Conservation (phyloP, 768 basidiomycete genomes). For the Lactarius tabidus region DNA sequence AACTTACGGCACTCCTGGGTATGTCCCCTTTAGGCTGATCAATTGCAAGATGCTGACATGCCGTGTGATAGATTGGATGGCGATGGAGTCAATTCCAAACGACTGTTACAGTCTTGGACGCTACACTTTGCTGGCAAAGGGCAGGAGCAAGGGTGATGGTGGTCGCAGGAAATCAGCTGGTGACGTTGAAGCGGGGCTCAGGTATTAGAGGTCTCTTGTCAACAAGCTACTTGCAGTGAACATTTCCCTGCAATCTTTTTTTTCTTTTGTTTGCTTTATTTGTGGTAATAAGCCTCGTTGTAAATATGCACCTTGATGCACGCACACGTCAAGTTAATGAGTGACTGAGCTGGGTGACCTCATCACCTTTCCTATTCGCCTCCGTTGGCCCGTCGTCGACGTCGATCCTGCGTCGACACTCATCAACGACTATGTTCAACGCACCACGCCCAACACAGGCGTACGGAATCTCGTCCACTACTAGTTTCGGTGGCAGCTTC, state of each 20-base stretch:
- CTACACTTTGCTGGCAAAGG: conserved; percentile 85
- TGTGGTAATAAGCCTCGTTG: conserved; percentile 3
- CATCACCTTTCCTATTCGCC: neutral
- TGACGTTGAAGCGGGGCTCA: neutral
- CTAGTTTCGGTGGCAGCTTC: conserved; percentile 65
- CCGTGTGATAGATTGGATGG: conserved; percentile 63
- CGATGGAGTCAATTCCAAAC: conserved; percentile 77
- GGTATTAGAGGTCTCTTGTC: conserved; percentile 1
- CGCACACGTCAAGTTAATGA: neutral
- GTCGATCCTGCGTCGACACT: neutral
- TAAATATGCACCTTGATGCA: neutral
- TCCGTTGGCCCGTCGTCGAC: neutral
- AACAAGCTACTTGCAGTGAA: conserved; percentile 2
- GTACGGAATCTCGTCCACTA: conserved; percentile 53
- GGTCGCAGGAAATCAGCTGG: neutral
- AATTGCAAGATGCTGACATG: conserved; percentile 20
- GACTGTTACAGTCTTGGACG: conserved; percentile 87
- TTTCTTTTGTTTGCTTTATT: neutral
- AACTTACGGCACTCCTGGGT: conserved; percentile 98
- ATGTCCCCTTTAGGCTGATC: conserved; percentile 33
- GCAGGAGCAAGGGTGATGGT: conserved; percentile 30
- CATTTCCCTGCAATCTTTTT: neutral
- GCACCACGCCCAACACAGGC: conserved; percentile 70
- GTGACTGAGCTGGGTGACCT: neutral
- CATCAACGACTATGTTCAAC: conserved; percentile 65